These are phyloP conservation scores for Lactifluus subvellereus DNA, from an alignment of 768 basidiomycete species.

Conservation along the genomic window DNA sequence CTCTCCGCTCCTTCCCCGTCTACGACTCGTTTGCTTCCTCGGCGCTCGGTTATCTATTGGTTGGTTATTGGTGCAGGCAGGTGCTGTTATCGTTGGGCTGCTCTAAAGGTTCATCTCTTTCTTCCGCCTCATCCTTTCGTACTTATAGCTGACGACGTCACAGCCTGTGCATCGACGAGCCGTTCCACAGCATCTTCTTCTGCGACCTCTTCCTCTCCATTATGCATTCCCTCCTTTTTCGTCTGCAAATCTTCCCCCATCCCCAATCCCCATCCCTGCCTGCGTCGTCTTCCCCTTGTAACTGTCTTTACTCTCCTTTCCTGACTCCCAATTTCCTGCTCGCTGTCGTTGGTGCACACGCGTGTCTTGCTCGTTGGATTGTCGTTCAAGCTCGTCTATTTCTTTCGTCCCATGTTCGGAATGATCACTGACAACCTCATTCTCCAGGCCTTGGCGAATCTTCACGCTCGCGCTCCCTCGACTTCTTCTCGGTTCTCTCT, in stretches of 20 bases:
- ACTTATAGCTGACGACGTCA: slow-evolving; percentile 1
- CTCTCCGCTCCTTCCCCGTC: background rate
- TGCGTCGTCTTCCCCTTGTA: too few species aligned
- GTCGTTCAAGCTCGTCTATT: background rate
- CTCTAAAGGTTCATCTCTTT: background rate
- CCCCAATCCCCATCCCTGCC: background rate
- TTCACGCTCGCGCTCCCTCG: background rate
- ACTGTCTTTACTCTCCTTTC: background rate
- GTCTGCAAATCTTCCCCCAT: background rate
- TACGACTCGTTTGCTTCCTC: background rate
- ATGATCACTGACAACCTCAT: background rate
- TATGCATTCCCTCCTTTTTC: too few species aligned
- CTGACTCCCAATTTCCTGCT: background rate
- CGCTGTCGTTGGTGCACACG: background rate
- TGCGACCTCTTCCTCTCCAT: too few species aligned
- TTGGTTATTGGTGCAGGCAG: too few species aligned
- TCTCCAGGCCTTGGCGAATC: background rate
- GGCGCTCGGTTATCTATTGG: too few species aligned
- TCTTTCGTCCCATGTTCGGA: background rate
- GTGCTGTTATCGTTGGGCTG: too few species aligned
- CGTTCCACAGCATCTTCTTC: too few species aligned
- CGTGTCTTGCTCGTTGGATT: background rate
- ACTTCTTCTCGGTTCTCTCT: background rate
- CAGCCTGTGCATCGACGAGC: too few species aligned
- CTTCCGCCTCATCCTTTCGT: slow-evolving; percentile 1